Base-by-base conservation (phyloP, 495 filamentous ascomycete species). In the Daldinia bambusicola region DNA sequence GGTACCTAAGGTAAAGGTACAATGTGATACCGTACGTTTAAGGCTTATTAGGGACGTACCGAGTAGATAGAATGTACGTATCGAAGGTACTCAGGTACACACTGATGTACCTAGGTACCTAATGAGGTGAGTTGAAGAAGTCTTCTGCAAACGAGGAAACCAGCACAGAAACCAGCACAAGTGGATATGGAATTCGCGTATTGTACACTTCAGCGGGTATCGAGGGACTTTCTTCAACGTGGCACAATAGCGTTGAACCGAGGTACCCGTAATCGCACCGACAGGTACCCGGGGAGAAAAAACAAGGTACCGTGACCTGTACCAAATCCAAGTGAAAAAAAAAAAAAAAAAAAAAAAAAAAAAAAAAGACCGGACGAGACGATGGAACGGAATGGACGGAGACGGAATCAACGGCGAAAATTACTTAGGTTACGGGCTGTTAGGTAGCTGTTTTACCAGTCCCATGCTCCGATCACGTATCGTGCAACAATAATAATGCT, bases 271-370 rank as follows among this genome's bases (percentile, higher is more conserved):
- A 16, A 41, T 56, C 14, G 22, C 31, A 62, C 13, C 14, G 7
- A 40, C 26, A 73, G 57, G 70, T 73, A 73, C 70, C 61, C 43
- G 43, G 43, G 6, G n/a, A n/a, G n/a, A n/a, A n/a, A n/a, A n/a
- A n/a, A n/a, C n/a, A n/a, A n/a, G n/a, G n/a, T n/a, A n/a, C n/a
- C n/a, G n/a, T n/a, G n/a, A n/a, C n/a, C n/a, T n/a, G n/a, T n/a
- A n/a, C n/a, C n/a, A n/a, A n/a, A n/a, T n/a, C n/a, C n/a, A n/a
- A n/a, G n/a, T n/a, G n/a, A n/a, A n/a, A n/a, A 26, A 22, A 52
- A 13, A 3, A 26, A 26, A 3, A 26, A 26, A 3, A 26, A 26
- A 3, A 26, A 26, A 26, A 26, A 26, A 26, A 26, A 26, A 26
- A 26, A 26, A 26, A 55, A 26, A 57, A 51, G n/a, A 48, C 18